These are phyloP conservation scores for Moniliophthora roreri DNA, from an alignment of 1,284 basidiomycete species.

Conservation along the genomic window DNA sequence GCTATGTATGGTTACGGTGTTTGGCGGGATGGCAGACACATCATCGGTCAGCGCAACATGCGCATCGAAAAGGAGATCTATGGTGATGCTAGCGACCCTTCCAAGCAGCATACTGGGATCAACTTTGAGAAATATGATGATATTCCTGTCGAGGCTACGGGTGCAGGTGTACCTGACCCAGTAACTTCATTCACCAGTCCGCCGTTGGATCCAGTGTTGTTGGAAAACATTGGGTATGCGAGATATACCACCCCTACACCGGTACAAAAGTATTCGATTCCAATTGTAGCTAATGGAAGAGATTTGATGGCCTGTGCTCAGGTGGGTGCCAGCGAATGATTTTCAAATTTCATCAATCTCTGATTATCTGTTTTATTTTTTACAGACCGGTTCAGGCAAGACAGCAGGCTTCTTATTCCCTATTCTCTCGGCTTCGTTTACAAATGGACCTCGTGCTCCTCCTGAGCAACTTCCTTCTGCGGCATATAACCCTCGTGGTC, in stretches of 20 bases:
- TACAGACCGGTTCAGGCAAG: conserved; percentile 97
- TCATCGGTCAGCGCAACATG: conserved; percentile 78
- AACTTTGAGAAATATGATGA: conserved; percentile 99
- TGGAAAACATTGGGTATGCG: conserved; percentile 94
- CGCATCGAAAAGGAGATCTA: conserved; percentile 96
- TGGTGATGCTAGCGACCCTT: conserved; percentile 84
- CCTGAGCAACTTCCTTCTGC: conserved; percentile 54
- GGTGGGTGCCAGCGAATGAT: conserved; percentile 40
- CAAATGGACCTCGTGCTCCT: conserved; percentile 75
- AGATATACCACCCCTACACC: conserved; percentile 96
- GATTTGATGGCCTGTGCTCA: conserved; percentile 99
- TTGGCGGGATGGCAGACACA: conserved; percentile 91
- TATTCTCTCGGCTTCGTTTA: conserved; percentile 94
- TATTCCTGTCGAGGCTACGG: conserved; percentile 98
- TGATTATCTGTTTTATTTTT: conserved; percentile 20
- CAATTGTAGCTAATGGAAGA: conserved; percentile 89
- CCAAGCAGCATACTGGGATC: conserved; percentile 92
- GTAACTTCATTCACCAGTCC: conserved; percentile 86
- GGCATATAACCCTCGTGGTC: conserved; percentile 68
- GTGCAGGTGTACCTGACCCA: conserved; percentile 93
- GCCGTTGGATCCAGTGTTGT: conserved; percentile 89
- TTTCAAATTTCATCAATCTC: conserved; percentile 13
- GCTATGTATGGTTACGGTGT: conserved; percentile 70
- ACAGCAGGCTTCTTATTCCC: conserved; percentile 99
- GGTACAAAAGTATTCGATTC: conserved; percentile 99